Evolutionary conservation across 2,329 filamentous ascomycete genomes (phyloP), one percentile per base, ranked within the genome.

Genomic region (Mycogone perniciosa): DNA sequence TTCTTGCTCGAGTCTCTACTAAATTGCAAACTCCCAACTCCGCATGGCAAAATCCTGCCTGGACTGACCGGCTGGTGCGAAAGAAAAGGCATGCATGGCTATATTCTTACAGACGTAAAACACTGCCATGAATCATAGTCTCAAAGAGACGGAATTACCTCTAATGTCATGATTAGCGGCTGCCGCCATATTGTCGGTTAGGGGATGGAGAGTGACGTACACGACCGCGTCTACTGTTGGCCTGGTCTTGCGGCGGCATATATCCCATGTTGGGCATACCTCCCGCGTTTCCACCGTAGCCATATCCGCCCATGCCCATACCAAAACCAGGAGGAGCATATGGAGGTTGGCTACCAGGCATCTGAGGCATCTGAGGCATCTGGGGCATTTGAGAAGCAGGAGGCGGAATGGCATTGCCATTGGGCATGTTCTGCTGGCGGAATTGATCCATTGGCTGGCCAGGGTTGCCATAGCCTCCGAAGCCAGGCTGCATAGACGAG

Each of bases 171-270:
- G 29, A 52, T 65, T 59, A 67, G 62, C 57, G 46, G 34, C 43
- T 48, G 53, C 48, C 52, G 52, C 55, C 48, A 33, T 49, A 30
- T 20, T 46, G 41, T 51, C 46, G 50, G 50, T 53, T 50, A 46
- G 51, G 53, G 48, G 48, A 44, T 49, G 46, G 46, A 51, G 38
- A 51, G 43, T 49, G 41, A 66, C 78, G 71, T 76, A 81, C 79
- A 62, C 81, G 76, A 66, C 80, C 80, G 58, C 81, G 76, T 65
- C 80, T 71, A 56, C 69, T 64, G 64, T 78, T 80, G 57, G 72
- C 72, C 58, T 79, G 77, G 58, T 80, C 77, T 60, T 82, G 78
- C 56, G 75, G 56, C 56, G 75, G 57, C 64, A 68, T 64, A 60
- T 79, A 82, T 29, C 72, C 74, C 67, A 78, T 71, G 49, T 71